Evolutionary conservation across 2,329 filamentous ascomycete genomes (phyloP), one percentile per base, ranked within the genome.

Genomic region (Pestalotiopsis sp.): DNA sequence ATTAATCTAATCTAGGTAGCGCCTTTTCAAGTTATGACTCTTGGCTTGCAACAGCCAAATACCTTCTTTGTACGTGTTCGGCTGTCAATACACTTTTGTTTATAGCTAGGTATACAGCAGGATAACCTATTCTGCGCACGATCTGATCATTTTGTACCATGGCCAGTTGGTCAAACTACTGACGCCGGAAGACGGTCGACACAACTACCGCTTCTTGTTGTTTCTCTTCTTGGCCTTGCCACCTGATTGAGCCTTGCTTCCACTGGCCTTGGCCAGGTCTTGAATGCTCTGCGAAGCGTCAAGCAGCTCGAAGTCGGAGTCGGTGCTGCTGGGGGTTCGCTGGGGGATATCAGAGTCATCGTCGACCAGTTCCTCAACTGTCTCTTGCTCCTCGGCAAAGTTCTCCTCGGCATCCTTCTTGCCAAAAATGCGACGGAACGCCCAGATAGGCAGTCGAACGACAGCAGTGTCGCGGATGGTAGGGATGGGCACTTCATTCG

Each of bases 391-490:
- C 20, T 80, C 77, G 17, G 79, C 74, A 11, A 78, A 75, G 1
- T 80, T 74, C 14, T 76, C 70, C 69, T 82, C 76, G 31, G 72
- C 69, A 3, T 71, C 69, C 13, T 73, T 73, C 75, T 81, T 76
- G 71, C 77, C 72, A 14, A 90, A 72, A 67, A 87, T 76, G 57
- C 86, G 86, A 67, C 87, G 85, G 83, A 92, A 96, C 68, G 89
- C 78, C 88, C 91, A 97, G 67, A 91, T 78, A 0, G 96, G 96
- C 4, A 97, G 83, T 66, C 92, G 91, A 80, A 92, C 89, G 59
- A 98, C 86, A 70, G 94, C 90, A 0, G 96, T 99, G 77, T 98
- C 93, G 71, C 83, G 88, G 79, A 98, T 83, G 3, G 91, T 92
- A 1, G 96, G 96, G 72, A 86, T 84, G 59, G 87, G 85, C 70